Evolutionary conservation across 768 basidiomycete species (phyloP), one percentile per base, ranked within the genome.

Genomic region (Phaffia australis): DNA sequence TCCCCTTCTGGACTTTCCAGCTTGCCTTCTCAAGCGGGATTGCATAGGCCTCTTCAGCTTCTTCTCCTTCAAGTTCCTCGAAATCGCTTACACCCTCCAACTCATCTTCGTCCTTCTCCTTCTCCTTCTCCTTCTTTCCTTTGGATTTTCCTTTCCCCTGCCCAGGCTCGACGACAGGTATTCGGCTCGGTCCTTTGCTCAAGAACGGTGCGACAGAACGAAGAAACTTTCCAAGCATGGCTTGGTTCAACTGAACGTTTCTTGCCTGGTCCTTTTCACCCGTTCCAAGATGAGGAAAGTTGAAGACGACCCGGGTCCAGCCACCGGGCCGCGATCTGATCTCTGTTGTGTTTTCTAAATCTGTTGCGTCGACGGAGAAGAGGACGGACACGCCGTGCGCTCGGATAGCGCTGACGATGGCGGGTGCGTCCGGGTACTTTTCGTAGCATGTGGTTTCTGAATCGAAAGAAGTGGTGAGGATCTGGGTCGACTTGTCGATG

Each of bases 261-360:
- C 93, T 83, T 73, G 93, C 87, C 76, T 93, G 90, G 75, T 97
- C 90, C 27, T 87, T 83, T 69, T 97, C 92, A 2, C 93, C 90
- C 83, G 70, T 72, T 89, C 93, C 93, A 72, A 87, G 87, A 78
- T 98, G 94, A 66, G 94, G 94, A 74, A 97, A 98, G 75, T 98
- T 95, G 86, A 90, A 97, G 8, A 89, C 83, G 65, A 97, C 82
- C 69, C 82, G 83, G 76, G 67, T 90, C 86, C 82, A 87, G 87
- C 63, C 77, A 79, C 78, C 50, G 0, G 82, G 83, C 1, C 32
- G 25, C 48, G 32, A 50, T 25, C 60, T 87, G 56, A 93, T 75
- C 7, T 75, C 73, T 7, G 81, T 66, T 49, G 79, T 76, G 69
- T 81, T 86, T 63, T 85, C 85, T 46, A 98, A 76, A 64, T 79